Evolutionary conservation across 164 flowering plant species (phyloP).

Genomic region (Piper longum): DNA sequence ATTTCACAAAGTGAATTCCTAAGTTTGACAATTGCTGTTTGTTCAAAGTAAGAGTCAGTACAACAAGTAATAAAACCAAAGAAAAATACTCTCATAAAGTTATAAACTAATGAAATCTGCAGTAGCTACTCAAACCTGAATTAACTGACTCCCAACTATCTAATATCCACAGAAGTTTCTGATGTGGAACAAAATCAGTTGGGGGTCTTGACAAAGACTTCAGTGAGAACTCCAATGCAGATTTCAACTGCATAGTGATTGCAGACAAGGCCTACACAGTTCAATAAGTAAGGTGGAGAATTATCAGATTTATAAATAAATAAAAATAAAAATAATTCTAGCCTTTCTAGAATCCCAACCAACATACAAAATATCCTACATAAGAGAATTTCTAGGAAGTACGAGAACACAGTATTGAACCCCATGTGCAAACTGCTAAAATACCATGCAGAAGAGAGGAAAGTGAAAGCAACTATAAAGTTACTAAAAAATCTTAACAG

Average conservation of each 20-base stretch:
- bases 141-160: slow-evolving; percentile 45
- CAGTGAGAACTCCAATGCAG: slow-evolving; percentile 39
- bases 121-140: slow-evolving; percentile 29
- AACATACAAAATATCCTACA: too few relatives aligned
- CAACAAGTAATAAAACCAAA: background rate
- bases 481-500: too few relatives aligned
- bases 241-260: slow-evolving; percentile 23
- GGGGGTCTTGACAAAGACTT: slow-evolving; percentile 61
- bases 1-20: slow-evolving; percentile 60
- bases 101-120: background rate
- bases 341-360: too few relatives aligned
- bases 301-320: too few relatives aligned
- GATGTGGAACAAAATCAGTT: slow-evolving; percentile 53
- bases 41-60: background rate
- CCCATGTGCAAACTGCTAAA: background rate
- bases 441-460: too few relatives aligned
- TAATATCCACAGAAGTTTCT: slow-evolving; percentile 54
- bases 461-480: too few relatives aligned
- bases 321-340: too few relatives aligned
- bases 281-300: too few relatives aligned
- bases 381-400: too few relatives aligned
- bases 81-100: too few relatives aligned
- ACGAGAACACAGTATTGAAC: too few relatives aligned
- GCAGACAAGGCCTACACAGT: slow-evolving; percentile 18
- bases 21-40: slow-evolving; percentile 34